Evolutionary conservation across 306 rosid species (phyloP), one percentile per base, ranked within the genome.

Genomic region (Pterocarpus macrocarpus): DNA sequence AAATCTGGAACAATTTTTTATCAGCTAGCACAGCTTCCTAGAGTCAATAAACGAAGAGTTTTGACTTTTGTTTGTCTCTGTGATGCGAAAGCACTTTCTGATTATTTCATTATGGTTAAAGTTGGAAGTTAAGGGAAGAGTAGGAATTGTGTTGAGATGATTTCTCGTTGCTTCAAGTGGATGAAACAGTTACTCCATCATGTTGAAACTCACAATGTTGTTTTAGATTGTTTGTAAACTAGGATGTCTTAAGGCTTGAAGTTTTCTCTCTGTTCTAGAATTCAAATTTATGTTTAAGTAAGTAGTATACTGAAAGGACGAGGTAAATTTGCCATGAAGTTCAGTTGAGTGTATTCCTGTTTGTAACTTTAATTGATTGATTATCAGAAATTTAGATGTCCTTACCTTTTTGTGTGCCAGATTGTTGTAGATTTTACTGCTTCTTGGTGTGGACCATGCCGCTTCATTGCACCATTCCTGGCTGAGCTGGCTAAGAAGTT

Each of bases 381-480:
- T n/a, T 16, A 44, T 15, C 67, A 34, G 63, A 59, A 68, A 61
- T 47, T 36, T 9, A 44, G 30, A 57, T 41, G 15, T 75, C 34
- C 11, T 79, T 74, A 44, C 49, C 66, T 52, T 61, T 84, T 1
- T 47, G n/a, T 80, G 58, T 56, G 53, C 72, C 82, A 89, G 90
- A 82, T 96, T 38, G 97, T 96, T 44, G 91, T 96, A 72, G 93
- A 96, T 79, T 96, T 96, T 79, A 91, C 98, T 61, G 98, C 99
- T 64, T 92, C 98, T 13, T 96, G 99, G 97, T 96, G 99, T 50
- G 98, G 97, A 81, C 99, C 98, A 61, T 96, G 99, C 85, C 97
- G 96, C 41, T 85, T 87, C 90, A 89, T 93, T 77, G 79, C 92
- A 43, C 99, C 99, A 34, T 85, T 87, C 86, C 86, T 93, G 73